These are phyloP conservation scores for Perilla frutescens DNA, from an alignment of 257 asterid genomes.

Conservation along the genomic window DNA sequence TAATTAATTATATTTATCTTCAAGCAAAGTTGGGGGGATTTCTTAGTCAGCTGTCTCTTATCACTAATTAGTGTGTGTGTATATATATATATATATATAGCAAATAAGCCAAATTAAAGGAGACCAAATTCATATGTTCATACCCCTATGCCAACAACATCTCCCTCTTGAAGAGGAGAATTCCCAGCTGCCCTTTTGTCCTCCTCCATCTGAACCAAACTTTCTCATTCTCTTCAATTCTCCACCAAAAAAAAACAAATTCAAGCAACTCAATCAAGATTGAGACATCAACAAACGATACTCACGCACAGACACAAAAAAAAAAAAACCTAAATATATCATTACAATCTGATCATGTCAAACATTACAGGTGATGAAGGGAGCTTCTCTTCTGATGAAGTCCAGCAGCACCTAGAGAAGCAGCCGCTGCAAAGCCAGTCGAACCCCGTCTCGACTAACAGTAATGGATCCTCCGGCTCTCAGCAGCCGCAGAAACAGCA, in stretches of 20 bases:
- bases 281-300: neutral
- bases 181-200: slow-evolving; percentile 51
- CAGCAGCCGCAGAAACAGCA: slow-evolving; percentile 31
- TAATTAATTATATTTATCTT: neutral
- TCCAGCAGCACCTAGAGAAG: slow-evolving; percentile 45
- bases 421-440: slow-evolving; percentile 16
- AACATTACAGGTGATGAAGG: slow-evolving; percentile 57
- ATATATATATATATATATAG: slow-evolving; percentile 47
- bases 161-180: slow-evolving; percentile 44
- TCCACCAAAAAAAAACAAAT: slow-evolving; percentile 35
- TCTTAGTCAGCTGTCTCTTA: slow-evolving; percentile 46
- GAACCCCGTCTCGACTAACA: slow-evolving; percentile 37
- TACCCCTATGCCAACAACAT: slow-evolving; percentile 31
- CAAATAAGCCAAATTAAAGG: slow-evolving; percentile 68
- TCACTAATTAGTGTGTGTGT: slow-evolving; percentile 26
- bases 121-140: slow-evolving; percentile 41
- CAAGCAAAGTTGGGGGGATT: slow-evolving; percentile 34
- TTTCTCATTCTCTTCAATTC: slow-evolving; percentile 28
- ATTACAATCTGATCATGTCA: slow-evolving; percentile 39
- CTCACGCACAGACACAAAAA: neutral
- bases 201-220: slow-evolving; percentile 39
- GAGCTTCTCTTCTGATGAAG: slow-evolving; percentile 61
- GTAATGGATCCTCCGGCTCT: slow-evolving; percentile 48
- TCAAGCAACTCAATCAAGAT: slow-evolving; percentile 17
- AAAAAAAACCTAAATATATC: neutral